Evolutionary conservation across 2,329 filamentous ascomycete species (phyloP), one percentile per base, ranked within the genome.

Genomic region (Knufia petricola): DNA sequence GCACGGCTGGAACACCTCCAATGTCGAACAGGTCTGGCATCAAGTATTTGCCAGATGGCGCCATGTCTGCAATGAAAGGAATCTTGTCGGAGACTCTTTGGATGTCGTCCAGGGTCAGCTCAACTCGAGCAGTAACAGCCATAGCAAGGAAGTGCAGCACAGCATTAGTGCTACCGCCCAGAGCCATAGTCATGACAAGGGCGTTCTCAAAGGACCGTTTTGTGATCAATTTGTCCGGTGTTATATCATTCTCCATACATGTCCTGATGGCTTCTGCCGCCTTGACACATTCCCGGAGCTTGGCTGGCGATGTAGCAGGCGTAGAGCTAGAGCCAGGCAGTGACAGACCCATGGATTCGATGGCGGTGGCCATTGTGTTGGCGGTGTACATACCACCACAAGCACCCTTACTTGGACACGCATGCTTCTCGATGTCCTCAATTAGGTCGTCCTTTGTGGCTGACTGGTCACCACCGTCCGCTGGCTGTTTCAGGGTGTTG

Each of bases 361-460:
- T 87, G 12, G 85, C 86, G 0, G 85, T 90, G 3, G 87, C 85
- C 86, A 95, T 90, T 20, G 87, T 94, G 68, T 94, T 94, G 55
- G 88, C 88, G 1, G 88, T 95, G 50, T 58, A 95, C 88, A 94
- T 94, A 15, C 89, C 87, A 40, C 87, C 87, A 55, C 87, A 94
- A 1, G 86, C 88, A 24, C 87, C 87, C 1, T 80, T 78, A 7
- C 81, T 79, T 1, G 84, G 84, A 63, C 88, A 94, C 1, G 87
- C 82, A 60, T 92, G 77, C 54, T 72, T 73, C 69, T 89, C 85
- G 42, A 94, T 79, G 63, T 95, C 90, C 23, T 84, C 79, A 71
- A 94, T 78, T 49, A 94, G 86, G 58, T 94, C 85, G 50, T 81
- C 78, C 45, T 84, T 78, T 0, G 74, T 83, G 48, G 54, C 55